Evolutionary conservation across 306 rosid species (phyloP).

Genomic region (Rosa persica): DNA sequence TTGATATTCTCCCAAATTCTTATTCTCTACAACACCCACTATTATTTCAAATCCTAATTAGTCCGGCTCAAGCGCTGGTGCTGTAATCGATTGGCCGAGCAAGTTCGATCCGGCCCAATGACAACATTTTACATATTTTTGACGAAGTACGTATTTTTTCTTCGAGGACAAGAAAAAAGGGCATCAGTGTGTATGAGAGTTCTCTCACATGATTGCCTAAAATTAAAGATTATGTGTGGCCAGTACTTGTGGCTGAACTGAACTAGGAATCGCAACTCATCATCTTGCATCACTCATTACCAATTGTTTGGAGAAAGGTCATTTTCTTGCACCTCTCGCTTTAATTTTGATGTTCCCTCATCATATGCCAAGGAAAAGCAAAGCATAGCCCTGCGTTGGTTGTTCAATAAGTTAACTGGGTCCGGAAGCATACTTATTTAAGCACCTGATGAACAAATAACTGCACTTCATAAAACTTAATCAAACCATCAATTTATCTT

Average conservation of each 20-base stretch:
- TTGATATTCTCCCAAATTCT: too few relatives aligned
- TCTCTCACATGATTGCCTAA: not conserved
- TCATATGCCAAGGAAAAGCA: constrained; percentile 7
- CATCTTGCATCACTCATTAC: not conserved
- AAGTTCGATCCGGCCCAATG: too few relatives aligned
- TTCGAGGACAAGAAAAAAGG: not conserved
- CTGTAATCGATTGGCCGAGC: too few relatives aligned
- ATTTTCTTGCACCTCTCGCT: constrained; percentile 30
- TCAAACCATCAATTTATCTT: not conserved
- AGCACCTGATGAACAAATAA: not conserved
- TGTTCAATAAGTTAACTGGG: not conserved
- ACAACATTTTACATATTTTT: not conserved
- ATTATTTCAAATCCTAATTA: too few relatives aligned
- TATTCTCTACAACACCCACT: too few relatives aligned
- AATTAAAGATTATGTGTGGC: not conserved
- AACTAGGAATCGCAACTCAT: not conserved
- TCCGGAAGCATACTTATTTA: not conserved
- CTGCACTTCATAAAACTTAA: not conserved
- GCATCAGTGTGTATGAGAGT: not conserved
- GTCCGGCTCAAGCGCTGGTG: too few relatives aligned
- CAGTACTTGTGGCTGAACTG: constrained; percentile 1
- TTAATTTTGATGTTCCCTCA: constrained; percentile 20
- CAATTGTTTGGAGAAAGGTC: constrained; percentile 44
- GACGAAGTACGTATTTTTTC: not conserved
- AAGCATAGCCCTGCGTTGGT: not conserved